These are phyloP conservation scores for Mortierella hygrophila DNA, from an alignment of 192 early-diverging fungal genomes.

Conservation along the genomic window DNA sequence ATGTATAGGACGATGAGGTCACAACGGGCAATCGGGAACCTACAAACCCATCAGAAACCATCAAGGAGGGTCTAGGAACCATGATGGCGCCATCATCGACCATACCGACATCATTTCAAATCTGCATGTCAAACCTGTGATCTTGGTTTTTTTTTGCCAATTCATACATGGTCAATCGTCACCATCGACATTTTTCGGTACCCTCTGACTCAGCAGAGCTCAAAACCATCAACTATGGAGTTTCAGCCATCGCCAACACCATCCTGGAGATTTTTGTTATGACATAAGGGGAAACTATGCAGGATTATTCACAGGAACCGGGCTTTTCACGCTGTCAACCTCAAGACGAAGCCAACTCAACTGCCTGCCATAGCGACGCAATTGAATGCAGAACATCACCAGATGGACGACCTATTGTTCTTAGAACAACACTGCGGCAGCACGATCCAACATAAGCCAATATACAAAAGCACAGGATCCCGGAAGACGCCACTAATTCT, in stretches of 20 bases:
- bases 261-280: neutral
- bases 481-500: neutral
- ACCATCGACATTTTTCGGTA: neutral
- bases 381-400: neutral
- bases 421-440: neutral
- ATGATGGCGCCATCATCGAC: neutral
- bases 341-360: neutral
- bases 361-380: neutral
- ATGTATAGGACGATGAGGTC: neutral
- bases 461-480: neutral
- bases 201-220: neutral
- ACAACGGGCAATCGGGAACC: conserved; percentile 5
- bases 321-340: neutral
- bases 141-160: neutral
- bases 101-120: neutral
- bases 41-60: conserved; percentile 1
- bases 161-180: neutral
- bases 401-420: neutral
- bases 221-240: neutral
- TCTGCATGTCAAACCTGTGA: conserved; percentile 2
- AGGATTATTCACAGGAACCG: neutral
- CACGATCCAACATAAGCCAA: neutral
- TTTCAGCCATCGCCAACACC: neutral
- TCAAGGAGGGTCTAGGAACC: neutral
- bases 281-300: neutral